phyloP scores from a whole-genome alignment of 2,329 filamentous ascomycete species.

The Alternaria arbusti region DNA sequence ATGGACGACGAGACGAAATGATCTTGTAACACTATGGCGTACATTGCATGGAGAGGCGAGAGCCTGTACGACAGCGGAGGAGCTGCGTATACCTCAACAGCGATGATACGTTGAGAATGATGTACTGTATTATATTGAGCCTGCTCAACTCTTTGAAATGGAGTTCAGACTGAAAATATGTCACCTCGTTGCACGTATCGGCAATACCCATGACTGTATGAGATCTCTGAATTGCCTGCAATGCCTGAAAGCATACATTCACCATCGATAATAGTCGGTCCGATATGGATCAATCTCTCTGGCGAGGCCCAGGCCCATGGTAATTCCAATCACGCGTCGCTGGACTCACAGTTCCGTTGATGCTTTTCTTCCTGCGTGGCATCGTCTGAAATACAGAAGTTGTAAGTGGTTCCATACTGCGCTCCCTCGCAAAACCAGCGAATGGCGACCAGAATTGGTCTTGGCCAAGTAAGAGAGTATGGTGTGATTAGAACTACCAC shows the following conservation, averaged over 20 bases:
- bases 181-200: not conserved
- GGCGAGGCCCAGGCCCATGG: not conserved
- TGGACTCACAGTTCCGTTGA: not conserved
- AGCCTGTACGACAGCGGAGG: not conserved
- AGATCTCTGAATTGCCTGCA: not conserved
- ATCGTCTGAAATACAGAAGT: not conserved
- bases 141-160: not conserved
- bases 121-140: slow-evolving; percentile 10
- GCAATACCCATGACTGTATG: not conserved
- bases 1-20: slow-evolving; percentile 11
- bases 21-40: slow-evolving; percentile 11
- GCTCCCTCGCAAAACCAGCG: not conserved
- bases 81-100: not conserved
- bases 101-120: not conserved
- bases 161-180: not conserved
- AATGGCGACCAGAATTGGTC: not conserved
- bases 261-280: not conserved
- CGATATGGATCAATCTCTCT: not conserved
- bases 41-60: not conserved
- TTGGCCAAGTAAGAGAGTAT: not conserved
- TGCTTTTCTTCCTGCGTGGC: not conserved
- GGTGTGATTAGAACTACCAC: not conserved
- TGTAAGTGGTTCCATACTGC: not conserved
- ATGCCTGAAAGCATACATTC: not conserved
- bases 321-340: not conserved